Evolutionary conservation across 257 asterid species (phyloP).

Genomic region (Nicotiana benthamiana): DNA sequence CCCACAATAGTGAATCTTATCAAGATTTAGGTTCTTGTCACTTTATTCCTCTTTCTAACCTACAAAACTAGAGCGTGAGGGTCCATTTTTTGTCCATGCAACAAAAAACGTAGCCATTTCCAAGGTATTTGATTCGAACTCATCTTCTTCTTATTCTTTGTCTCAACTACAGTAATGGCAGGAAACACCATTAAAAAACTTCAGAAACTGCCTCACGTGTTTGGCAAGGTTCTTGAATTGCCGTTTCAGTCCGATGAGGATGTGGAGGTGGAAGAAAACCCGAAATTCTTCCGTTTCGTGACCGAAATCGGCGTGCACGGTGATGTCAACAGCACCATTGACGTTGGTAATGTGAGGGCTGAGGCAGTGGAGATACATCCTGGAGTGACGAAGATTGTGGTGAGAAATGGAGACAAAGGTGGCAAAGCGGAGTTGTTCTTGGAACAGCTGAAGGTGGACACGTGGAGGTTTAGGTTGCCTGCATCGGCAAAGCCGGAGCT

Average conservation of each 20-base stretch:
- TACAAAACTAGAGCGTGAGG: not conserved
- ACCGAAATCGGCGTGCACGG: constrained; percentile 13
- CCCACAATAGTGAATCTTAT: not conserved
- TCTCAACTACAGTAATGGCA: constrained; percentile 15
- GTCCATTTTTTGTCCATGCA: too few relatives aligned
- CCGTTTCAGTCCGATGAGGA: constrained; percentile 53
- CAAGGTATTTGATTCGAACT: not conserved
- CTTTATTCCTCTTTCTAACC: not conserved
- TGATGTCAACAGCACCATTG: not conserved
- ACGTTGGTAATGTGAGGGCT: constrained; percentile 19
- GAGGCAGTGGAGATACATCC: constrained; percentile 64
- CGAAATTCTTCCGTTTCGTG: constrained; percentile 35
- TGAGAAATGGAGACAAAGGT: constrained; percentile 23
- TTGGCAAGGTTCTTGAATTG: constrained; percentile 53
- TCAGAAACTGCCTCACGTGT: constrained; percentile 57
- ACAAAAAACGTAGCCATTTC: too few relatives aligned
- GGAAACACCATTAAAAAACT: constrained; percentile 33
- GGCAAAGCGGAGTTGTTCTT: constrained; percentile 8
- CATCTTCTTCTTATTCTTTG: not conserved
- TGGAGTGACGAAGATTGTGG: constrained; percentile 51
- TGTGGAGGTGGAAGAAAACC: constrained; percentile 44
- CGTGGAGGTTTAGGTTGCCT: constrained; percentile 60
- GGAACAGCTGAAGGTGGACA: constrained; percentile 43
- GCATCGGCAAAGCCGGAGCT: constrained; percentile 32
- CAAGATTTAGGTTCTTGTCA: not conserved